Percentiles rank a stretch among this genome's conserved stretches.
phyloP scores from a whole-genome alignment of 106 monocot species.

The Dendrobium officinale region DNA sequence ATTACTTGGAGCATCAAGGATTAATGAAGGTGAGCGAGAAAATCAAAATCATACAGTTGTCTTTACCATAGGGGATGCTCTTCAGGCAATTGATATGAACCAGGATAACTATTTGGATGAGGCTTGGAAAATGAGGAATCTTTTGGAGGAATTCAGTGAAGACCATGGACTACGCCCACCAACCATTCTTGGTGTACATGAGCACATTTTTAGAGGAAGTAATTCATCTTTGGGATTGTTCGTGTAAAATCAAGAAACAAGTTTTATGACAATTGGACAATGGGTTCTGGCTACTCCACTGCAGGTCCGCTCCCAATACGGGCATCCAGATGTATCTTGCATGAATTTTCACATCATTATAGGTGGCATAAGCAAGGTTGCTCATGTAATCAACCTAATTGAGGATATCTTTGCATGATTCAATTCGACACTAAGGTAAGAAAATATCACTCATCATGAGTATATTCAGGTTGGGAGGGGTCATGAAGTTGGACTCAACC shows the following conservation, averaged over 20 bases:
- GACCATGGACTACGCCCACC: too few relatives aligned
- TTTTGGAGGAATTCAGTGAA: too few relatives aligned
- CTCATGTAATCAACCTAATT: constrained; percentile 84
- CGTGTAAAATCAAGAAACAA: too few relatives aligned
- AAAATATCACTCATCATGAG: constrained; percentile 97
- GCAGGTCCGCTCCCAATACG: constrained; percentile 97
- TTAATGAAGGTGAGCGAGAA: constrained; percentile 97
- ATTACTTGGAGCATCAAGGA: constrained; percentile 73
- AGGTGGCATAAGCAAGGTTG: constrained; percentile 13
- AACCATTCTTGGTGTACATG: too few relatives aligned
- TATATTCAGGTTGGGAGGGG: constrained; percentile 99
- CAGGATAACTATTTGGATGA: too few relatives aligned
- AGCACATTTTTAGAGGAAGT: too few relatives aligned
- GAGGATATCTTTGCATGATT: constrained; percentile 99
- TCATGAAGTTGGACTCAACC: constrained; percentile 96
- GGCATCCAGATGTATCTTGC: constrained; percentile 96
- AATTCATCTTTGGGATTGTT: too few relatives aligned
- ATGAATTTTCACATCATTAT: constrained; percentile 93
- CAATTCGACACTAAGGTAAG: constrained; percentile 83
- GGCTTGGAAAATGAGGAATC: too few relatives aligned
- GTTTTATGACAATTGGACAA: too few relatives aligned
- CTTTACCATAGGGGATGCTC: constrained; percentile 96
- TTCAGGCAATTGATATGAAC: constrained; percentile 40
- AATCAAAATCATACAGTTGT: constrained; percentile 98
- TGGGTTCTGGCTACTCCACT: constrained; percentile 74